phyloP scores from a whole-genome alignment of 768 basidiomycete genomes.

The Cystobasidium onofrii region DNA sequence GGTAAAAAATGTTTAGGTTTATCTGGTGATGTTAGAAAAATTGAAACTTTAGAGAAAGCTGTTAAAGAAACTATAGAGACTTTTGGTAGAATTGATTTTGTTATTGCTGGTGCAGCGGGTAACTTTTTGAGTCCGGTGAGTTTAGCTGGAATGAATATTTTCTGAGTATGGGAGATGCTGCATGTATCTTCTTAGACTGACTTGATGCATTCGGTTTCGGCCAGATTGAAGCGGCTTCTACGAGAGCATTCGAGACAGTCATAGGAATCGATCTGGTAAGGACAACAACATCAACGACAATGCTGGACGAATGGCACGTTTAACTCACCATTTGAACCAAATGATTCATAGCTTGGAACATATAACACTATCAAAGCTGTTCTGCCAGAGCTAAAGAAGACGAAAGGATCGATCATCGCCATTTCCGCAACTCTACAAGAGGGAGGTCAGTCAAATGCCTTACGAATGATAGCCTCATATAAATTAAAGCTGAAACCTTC shows the following conservation, averaged over 20 bases:
- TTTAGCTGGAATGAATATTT: too few species aligned
- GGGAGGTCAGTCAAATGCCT: constrained; percentile 49
- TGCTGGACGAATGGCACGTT: too few species aligned
- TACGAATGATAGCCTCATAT: neutral
- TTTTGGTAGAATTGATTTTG: constrained; percentile 86
- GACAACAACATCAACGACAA: neutral
- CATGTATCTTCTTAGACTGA: neutral
- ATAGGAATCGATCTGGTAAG: constrained; percentile 81
- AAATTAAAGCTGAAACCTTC: neutral
- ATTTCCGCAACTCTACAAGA: constrained; percentile 86
- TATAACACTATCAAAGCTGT: constrained; percentile 94
- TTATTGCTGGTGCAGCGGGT: constrained; percentile 94
- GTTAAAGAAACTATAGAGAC: constrained; percentile 63
- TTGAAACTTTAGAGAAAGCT: constrained; percentile 63
- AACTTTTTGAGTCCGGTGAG: constrained; percentile 77
- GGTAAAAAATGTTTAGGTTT: constrained; percentile 63
- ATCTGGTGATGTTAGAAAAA: constrained; percentile 74
- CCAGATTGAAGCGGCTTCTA: constrained; percentile 55
- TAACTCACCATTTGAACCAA: too few species aligned
- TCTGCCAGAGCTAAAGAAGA: constrained; percentile 59
- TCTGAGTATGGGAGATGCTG: too few species aligned
- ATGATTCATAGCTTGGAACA: constrained; percentile 69
- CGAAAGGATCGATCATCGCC: constrained; percentile 75
- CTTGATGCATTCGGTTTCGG: neutral
- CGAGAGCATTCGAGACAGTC: constrained; percentile 85